Base-by-base conservation (phyloP, 352 stramenopile species). In the Globisporangium nunn region DNA sequence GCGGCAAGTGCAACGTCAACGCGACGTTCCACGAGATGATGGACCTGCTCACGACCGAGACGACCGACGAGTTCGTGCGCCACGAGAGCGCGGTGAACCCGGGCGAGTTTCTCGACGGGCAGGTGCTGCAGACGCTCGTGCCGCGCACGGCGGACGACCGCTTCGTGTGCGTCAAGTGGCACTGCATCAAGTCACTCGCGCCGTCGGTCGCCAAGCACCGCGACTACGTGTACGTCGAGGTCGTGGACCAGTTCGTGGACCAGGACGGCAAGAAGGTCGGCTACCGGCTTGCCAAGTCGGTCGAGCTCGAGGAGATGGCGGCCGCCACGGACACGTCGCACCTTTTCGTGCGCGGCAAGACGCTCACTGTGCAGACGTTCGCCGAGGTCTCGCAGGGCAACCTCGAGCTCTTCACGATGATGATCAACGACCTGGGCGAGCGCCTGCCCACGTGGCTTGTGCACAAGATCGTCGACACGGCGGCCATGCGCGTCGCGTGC, bases 161-260 rank as follows among this genome's bases (percentile, higher is more conserved):
- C 15, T 93, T 87, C 37, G 81, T 81, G 43, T 90, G 83, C 54
- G 64, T 93, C 48, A 93, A 93, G 64, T 93, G 81, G 79, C 78
- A 93, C 51, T 85, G 78, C 52, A 68, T 87, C 61, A 83, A 82
- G 46, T 88, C 81, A 30, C 61, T 88, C 6, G 81, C 83, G 29
- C 77, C 83, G 10, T 87, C 80, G 10, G 81, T 88, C 3, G 71
- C 83, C 52, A 91, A 84, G 52, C 77, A 89, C 50, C 65, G 83
- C 4, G 83, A 93, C 70, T 93, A 90, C 68, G 68, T 93, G 2
- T 93, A 93, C 66, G 73, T 91, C 30, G 83, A 93, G 53, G 65
- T 93, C 35, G 83, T 93, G 52, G 83, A 91, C 63, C 81, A 82
- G 33, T 93, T 93, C 58, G 59, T 77, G 33, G 72, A 88, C 61